A percentile compares a stretch with the other conserved stretches of the same genome.
Evolutionary conservation across 306 rosid species (phyloP).

Genomic region (Cicer chorassanicum): DNA sequence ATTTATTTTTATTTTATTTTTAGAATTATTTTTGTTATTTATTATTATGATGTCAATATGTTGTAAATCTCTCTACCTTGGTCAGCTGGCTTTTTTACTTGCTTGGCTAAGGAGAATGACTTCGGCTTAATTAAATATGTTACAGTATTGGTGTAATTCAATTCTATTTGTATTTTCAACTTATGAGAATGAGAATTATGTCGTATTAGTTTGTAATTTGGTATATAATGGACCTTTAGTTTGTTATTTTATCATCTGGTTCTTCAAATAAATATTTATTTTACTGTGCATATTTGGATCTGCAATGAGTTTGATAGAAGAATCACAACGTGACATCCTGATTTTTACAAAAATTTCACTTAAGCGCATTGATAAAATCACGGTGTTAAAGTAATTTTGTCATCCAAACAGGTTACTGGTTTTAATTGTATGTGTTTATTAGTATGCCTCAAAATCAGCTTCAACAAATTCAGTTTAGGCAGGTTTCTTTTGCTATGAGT

Average conservation of each 20-base stretch:
- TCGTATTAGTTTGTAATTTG: neutral
- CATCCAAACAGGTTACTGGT: too few species aligned
- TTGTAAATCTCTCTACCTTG: constrained; percentile 57
- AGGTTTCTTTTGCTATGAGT: too few species aligned
- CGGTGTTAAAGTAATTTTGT: too few species aligned
- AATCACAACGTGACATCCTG: too few species aligned
- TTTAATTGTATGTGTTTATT: too few species aligned
- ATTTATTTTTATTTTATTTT: neutral
- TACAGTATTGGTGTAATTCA: constrained; percentile 37
- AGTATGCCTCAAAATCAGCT: too few species aligned
- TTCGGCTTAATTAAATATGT: constrained; percentile 31
- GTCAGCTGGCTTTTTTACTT: constrained; percentile 71
- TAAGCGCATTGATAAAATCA: too few species aligned
- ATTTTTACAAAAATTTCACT: too few species aligned
- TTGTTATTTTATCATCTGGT: too few species aligned
- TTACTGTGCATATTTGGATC: neutral
- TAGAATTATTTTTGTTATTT: neutral
- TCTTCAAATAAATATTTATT: too few species aligned
- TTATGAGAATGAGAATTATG: neutral
- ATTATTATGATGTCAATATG: constrained; percentile 47
- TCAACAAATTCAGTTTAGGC: too few species aligned
- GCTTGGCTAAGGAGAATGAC: constrained; percentile 53
- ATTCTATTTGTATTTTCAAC: constrained; percentile 25
- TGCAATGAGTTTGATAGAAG: too few species aligned
- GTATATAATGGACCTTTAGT: neutral